phyloP scores from a whole-genome alignment of 306 rosid genomes.

The Vicia sativa region DNA sequence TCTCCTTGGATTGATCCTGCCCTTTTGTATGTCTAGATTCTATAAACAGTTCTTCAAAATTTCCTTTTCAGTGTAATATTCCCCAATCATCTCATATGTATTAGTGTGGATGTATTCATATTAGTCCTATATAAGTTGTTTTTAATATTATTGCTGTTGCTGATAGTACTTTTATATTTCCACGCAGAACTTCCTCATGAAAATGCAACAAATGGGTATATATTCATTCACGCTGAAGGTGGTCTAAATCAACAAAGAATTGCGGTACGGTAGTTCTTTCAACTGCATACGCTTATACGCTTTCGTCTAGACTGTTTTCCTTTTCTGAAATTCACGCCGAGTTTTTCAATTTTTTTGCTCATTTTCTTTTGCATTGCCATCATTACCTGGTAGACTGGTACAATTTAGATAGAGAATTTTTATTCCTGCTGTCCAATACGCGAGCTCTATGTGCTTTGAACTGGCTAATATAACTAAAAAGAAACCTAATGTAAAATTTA shows the following conservation, averaged over 20 bases:
- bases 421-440: conserved; percentile 31
- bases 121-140: conserved; percentile 18
- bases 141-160: not conserved
- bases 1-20: not conserved
- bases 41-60: not conserved
- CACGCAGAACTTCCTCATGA: conserved; percentile 83
- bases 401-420: conserved; percentile 14
- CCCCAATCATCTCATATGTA: conserved; percentile 17
- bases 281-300: conserved; percentile 26
- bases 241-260: conserved; percentile 97
- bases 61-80: conserved; percentile 6
- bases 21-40: not conserved
- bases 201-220: conserved; percentile 85
- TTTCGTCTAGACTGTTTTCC: conserved; percentile 25
- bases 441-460: conserved; percentile 25
- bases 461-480: conserved; percentile 3
- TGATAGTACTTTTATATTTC: conserved; percentile 31
- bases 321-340: not conserved
- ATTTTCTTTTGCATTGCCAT: conserved; percentile 27
- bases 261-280: conserved; percentile 61
- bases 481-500: not conserved
- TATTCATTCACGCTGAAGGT: conserved; percentile 97
- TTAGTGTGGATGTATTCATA: conserved; percentile 18
- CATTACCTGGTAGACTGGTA: conserved; percentile 14
- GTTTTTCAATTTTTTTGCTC: conserved; percentile 6